Base-by-base conservation (phyloP, 495 filamentous ascomycete species). In the Neurospora sp. region DNA sequence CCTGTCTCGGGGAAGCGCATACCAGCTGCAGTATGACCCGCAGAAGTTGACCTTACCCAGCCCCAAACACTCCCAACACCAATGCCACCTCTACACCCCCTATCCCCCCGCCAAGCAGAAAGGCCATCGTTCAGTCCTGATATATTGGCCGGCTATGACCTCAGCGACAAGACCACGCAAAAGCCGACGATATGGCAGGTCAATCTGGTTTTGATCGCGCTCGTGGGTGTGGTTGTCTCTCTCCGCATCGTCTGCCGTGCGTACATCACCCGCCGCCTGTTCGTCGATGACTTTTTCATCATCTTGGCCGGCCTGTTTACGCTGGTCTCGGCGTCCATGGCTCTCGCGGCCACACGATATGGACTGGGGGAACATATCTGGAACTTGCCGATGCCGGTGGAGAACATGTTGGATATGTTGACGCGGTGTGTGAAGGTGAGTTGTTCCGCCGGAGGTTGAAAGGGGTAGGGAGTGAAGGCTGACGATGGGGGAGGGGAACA, bases 341-440 rank as follows among this genome's bases (percentile, higher is more conserved):
- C 73, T 1, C 69, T 81, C 0, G 71, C 70, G 11, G 79, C 77
- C 2, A 76, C 77, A 1, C 7, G 69, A 4, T 77, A 72, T 23
- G 79, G 79, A 4, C 77, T 81, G 35, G 79, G 79, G 2, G 62
- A 76, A 59, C 79, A 81, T 40, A 72, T 79, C 8, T 79, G 78
- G 79, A 81, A 81, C 69, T 72, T 81, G 14, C 54, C 70, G 4
- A 40, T 39, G 14, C 73, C 77, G 5, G 16, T 76, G 23, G 69
- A 66, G 14, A 70, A 73, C 38, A 75, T 78, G 12, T 38, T 75
- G 14, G 44, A 73, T 9, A 72, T 20, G 7, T 20, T 77, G 39
- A 77, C 70, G 18, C 66, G 70, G 1, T 77, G 76, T 44, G 75
- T 77, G 7, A 72, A 76, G 73, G 75, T 76, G 12, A 2, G 75